Base-by-base conservation (phyloP, 2,329 filamentous ascomycete genomes). In the Fusarium solani-melongenae region DNA sequence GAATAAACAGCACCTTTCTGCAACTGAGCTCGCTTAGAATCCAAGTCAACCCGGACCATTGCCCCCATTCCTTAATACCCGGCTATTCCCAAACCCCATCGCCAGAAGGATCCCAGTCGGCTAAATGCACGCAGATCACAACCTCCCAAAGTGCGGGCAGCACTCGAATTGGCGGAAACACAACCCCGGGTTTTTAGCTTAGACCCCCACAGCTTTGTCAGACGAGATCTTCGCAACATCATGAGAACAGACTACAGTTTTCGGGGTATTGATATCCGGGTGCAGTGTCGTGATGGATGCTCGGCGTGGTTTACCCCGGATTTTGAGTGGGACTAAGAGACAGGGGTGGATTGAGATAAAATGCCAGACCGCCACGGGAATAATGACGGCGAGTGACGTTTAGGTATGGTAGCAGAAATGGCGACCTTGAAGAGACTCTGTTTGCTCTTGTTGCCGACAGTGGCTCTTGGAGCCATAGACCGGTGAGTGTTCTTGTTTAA, bases 271-370 rank as follows among this genome's bases (percentile, higher is more conserved):
- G 22, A n/a, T 34, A 24, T 6, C 66, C 66, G 65, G 22, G 14
- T 14, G 5, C 1, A 9, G 2, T 1, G 17, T 33, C 5, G 11
- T 20, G 17, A 6, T 46, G 31, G 3, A 8, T 0, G 55, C 49
- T 69, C 67, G 65, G 67, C 6, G 7, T 11, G 2, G 27, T 61
- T 41, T 69, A 57, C 55, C 67, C 60, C 67, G 59, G 66, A 65
- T 46, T 55, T 11, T 44, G 5, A 38, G 44, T n/a, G 41, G 41
- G 29, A 27, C 36, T 4, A 5, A 6, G 15, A 12, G 27, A 20
- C 51, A 41, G 15, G 39, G 53, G 36, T 22, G 36, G 17, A 11
- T 24, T 6, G 14, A 12, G 34, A 58, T 53, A 55, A 66, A 66
- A 33, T n/a, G 20, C 5, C 15, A 41, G 15, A 15, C 27, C 34